A percentile compares a stretch with the other conserved stretches of the same genome.
Conservation (phyloP, 1,139 yeast genomes). For the Debaryomyces nepalensis region DNA sequence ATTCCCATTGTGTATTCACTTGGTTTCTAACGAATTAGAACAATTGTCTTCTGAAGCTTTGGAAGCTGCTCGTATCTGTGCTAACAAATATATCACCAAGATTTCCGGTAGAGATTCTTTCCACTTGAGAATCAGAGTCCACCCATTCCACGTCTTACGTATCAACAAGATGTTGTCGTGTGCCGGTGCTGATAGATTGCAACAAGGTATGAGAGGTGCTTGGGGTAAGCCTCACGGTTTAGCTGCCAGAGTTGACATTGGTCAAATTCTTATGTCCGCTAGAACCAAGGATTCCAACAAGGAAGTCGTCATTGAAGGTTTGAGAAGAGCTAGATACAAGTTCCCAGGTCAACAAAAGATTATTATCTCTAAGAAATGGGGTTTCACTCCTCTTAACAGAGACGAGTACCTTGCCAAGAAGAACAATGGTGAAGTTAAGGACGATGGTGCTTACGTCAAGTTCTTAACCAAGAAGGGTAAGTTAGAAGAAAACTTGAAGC, state of each 20-base stretch:
- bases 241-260: conserved; percentile 99
- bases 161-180: conserved; percentile 99
- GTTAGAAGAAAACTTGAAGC: conserved; percentile 86
- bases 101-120: conserved; percentile 98
- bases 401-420: conserved; percentile 93
- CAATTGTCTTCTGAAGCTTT: conserved; percentile 99
- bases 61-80: conserved; percentile 99
- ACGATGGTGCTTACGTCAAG: conserved; percentile 99
- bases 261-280: conserved; percentile 97
- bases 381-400: conserved; percentile 99
- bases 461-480: conserved; percentile 97
- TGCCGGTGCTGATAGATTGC: conserved; percentile 99
- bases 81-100: conserved; percentile 98
- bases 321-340: conserved; percentile 99
- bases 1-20: conserved; percentile 99
- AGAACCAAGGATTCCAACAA: conserved; percentile 98
- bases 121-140: conserved; percentile 99
- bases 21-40: conserved; percentile 98
- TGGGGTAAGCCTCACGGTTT: conserved; percentile 99
- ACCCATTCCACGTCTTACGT: conserved; percentile 99
- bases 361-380: conserved; percentile 99
- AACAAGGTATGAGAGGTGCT: conserved; percentile 99
- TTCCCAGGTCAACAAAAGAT: conserved; percentile 99
- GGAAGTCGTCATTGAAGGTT: conserved; percentile 97
- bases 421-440: conserved; percentile 97